Base-by-base conservation (phyloP, 1,139 yeast genomes). In the Petasospora rhodanensis region DNA sequence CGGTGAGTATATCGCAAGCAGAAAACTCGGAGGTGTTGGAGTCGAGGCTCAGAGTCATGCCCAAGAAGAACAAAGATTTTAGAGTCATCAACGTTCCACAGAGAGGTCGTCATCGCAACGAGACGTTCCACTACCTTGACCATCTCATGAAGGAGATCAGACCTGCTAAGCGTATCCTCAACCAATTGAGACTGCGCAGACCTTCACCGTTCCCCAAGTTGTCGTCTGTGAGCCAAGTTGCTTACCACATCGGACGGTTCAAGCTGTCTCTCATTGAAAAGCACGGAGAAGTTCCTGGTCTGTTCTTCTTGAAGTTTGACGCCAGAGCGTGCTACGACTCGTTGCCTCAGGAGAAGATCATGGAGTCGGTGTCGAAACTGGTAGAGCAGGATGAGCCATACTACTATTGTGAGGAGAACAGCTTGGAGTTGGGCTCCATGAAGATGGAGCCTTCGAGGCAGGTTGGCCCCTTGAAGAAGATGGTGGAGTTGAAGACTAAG, bases 271-370 rank as follows among this genome's bases (percentile, higher is more conserved):
- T 51, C 2, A 12, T 33, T 3, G 41, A 46, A 7, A 40, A 47
- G 24, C 24, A 29, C 13, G 31, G 49, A 0, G 24, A 18, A 1
- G 17, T 69, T 1, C 76, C 76, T 0, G 37, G 47, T 9, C 48
- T 80, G 1, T 72, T 63, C 49, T 70, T 73, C 25, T 63, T 81
- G 22, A 85, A 84, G 47, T 82, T 86, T 51, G 98, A 91, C 53
- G 76, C 85, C 51, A 68, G 70, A 37, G 70, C 79, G 12, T 87
- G 96, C 38, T 91, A 79, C 52, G 97, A 91, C 49, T 73, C 79
- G 4, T 64, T 89, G 14, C 79, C 86, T 6, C 74, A 73, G 28
- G 49, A 52, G 0, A 62, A 63, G 35, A 70, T 81, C 1, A 41
- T 66, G 4, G 47, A 58, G 4, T 38, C 54, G 4, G 24, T 63